Conservation (phyloP, 2,329 filamentous ascomycete genomes). For the Botrytis hyacinthi region DNA sequence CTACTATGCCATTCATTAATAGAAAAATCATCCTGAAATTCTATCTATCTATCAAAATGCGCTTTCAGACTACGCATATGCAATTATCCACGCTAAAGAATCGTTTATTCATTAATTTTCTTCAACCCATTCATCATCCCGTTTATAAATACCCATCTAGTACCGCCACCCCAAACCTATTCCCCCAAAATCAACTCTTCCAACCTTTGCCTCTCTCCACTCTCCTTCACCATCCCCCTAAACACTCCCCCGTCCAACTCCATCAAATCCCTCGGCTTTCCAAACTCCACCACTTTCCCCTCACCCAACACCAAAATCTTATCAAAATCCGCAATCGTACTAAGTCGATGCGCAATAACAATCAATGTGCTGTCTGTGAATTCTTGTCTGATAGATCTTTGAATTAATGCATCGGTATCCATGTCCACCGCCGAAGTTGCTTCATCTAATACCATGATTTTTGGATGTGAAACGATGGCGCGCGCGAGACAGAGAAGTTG, state of each 20-base stretch:
- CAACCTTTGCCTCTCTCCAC: constrained; percentile 50
- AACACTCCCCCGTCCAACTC: constrained; percentile 48
- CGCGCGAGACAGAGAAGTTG: constrained; percentile 74
- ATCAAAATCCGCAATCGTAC: constrained; percentile 76
- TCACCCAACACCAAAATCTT: constrained; percentile 69
- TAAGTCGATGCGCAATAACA: constrained; percentile 73
- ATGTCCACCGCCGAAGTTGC: constrained; percentile 78
- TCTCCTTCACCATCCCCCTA: constrained; percentile 61
- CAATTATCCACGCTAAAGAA: not conserved
- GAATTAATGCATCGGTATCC: constrained; percentile 71
- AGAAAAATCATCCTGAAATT: not conserved
- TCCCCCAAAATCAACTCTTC: constrained; percentile 27
- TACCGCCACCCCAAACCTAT: not conserved
- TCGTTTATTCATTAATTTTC: not conserved
- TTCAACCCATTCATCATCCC: not conserved
- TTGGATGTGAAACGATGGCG: constrained; percentile 68
- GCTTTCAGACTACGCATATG: not conserved
- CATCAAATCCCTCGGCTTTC: constrained; percentile 62
- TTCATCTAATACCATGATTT: constrained; percentile 78
- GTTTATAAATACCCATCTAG: not conserved
- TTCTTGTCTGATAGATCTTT: constrained; percentile 69
- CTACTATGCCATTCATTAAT: not conserved
- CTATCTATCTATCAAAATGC: not conserved
- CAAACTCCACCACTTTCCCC: constrained; percentile 66
- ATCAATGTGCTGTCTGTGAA: constrained; percentile 67